Base-by-base conservation (phyloP, 176 grass and related monocot genomes). In the Triticum turgidum region DNA sequence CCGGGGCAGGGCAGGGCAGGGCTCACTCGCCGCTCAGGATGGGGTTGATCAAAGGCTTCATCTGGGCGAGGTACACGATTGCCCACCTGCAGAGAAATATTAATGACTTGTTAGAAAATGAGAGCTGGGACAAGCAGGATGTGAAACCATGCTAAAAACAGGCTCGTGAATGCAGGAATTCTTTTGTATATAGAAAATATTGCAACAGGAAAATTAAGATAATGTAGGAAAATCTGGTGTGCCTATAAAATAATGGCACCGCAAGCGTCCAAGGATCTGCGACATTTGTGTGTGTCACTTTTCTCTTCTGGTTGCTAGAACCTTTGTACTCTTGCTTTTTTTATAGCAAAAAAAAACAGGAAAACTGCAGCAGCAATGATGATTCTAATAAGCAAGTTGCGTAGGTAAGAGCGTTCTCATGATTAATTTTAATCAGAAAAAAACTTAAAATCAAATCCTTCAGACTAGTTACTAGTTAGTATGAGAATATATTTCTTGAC, bases 41-140 rank as follows among this genome's bases (percentile, higher is more conserved):
- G n/a, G 96, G 93, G 73, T 93, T 93, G 86, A 98, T 96, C 86
- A 98, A 80, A 73, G 96, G 96, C 69, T 98, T 98, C 88, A 98
- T 77, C 86, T 98, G 96, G 2, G 96, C 86, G 79, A 98, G 93
- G 81, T 98, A 98, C 15, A 98, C 96, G 30, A 98, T 98, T 15
- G 96, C 96, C 88, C 94, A 98, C 96, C 96, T 98, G 66, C 47
- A 51, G 29, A 90, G 47, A 69, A 77, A 32, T 3, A 67, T 61
- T 1, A 47, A 17, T 1, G 1, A 3, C 74, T 49, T 5, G 5
- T 87, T 59, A 68, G 22, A 0, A 5, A 8, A 32, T 33, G 7
- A 65, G 1, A 65, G 44, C 6, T 24, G 6, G 3, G 11, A 45
- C 7, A 10, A 49, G 58, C 38, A 22, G 11, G 11, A 8, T 8